Percentiles rank a stretch among this genome's conserved stretches.
Evolutionary conservation across 805 yeast genomes (phyloP).

Genomic region (Cyberlindnera meyerae): DNA sequence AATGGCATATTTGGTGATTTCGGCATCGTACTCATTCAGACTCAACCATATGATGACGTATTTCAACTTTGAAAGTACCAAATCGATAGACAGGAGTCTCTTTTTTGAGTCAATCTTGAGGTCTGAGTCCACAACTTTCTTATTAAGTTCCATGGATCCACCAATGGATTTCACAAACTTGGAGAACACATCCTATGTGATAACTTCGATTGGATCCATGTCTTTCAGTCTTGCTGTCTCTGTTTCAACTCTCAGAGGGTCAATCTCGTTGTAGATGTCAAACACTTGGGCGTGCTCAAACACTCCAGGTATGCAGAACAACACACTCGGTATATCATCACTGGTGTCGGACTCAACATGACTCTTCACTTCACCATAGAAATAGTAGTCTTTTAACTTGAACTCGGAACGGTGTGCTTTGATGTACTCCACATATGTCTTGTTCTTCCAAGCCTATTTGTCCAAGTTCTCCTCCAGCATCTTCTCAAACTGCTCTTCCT

Average conservation of each 20-base stretch:
- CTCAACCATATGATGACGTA: conserved; percentile 4
- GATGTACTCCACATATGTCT: conserved; percentile 5
- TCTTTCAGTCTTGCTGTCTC: not conserved
- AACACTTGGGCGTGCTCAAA: not conserved
- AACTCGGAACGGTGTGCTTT: conserved; percentile 2
- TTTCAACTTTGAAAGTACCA: conserved; percentile 5
- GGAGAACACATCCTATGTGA: not conserved
- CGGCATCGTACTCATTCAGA: not conserved
- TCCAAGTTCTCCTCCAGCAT: conserved; percentile 5
- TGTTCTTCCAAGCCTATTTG: conserved; percentile 4
- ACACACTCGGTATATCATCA: not conserved
- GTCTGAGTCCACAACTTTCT: conserved; percentile 3
- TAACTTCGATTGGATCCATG: too few species aligned
- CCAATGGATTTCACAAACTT: conserved; percentile 1
- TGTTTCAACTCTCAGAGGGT: not conserved
- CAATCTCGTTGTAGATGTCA: conserved; percentile 4
- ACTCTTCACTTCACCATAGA: conserved; percentile 1
- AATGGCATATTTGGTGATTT: not conserved
- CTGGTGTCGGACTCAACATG: not conserved
- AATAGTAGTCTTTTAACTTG: conserved; percentile 10
- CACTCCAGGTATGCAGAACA: conserved; percentile 3
- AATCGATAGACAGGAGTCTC: conserved; percentile 2
- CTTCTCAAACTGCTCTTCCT: conserved; percentile 10
- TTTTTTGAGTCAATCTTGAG: not conserved
- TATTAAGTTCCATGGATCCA: not conserved